Evolutionary conservation across 2,329 filamentous ascomycete species (phyloP).

Genomic region (Nectriaceae sp.): DNA sequence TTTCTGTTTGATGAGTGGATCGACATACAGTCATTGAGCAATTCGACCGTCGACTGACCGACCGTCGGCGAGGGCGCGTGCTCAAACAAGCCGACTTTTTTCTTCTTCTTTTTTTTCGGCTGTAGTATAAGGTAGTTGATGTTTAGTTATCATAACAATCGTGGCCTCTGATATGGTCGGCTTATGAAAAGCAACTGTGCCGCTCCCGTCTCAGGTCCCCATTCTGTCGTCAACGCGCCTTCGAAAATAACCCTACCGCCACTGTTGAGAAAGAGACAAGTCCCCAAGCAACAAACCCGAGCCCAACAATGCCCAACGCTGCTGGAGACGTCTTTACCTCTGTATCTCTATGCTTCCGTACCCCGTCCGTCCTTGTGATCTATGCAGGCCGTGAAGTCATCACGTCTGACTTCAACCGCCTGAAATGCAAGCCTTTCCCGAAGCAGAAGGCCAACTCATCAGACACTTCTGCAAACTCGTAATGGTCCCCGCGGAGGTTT

Average conservation of each 20-base stretch:
- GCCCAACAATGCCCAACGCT: conserved; percentile 30
- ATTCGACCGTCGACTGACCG: conserved; percentile 5
- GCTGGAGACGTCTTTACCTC: conserved; percentile 12
- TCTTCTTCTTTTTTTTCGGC: too few relatives aligned
- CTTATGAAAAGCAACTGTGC: conserved; percentile 17
- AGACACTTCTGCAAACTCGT: conserved; percentile 18
- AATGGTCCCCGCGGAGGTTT: conserved; percentile 22
- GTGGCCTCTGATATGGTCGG: conserved; percentile 19
- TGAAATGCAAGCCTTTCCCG: conserved; percentile 32
- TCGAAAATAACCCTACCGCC: conserved; percentile 13
- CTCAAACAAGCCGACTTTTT: conserved; percentile 3
- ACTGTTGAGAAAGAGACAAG: too few relatives aligned
- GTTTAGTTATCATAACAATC: conserved; percentile 12
- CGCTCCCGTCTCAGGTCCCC: conserved; percentile 11
- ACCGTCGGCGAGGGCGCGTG: conserved; percentile 18
- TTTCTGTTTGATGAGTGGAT: conserved; percentile 12
- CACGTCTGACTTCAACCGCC: conserved; percentile 24
- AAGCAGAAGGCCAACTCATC: conserved; percentile 36
- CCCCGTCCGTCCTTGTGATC: conserved; percentile 11
- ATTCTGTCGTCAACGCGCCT: conserved; percentile 16
- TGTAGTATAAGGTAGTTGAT: conserved; percentile 13
- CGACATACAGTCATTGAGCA: conserved; percentile 3
- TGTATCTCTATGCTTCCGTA: conserved; percentile 12
- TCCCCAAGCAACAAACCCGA: conserved; percentile 17
- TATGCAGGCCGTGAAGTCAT: conserved; percentile 31